Conservation (phyloP, 164 flowering plant genomes). For the Berberis thunbergii region DNA sequence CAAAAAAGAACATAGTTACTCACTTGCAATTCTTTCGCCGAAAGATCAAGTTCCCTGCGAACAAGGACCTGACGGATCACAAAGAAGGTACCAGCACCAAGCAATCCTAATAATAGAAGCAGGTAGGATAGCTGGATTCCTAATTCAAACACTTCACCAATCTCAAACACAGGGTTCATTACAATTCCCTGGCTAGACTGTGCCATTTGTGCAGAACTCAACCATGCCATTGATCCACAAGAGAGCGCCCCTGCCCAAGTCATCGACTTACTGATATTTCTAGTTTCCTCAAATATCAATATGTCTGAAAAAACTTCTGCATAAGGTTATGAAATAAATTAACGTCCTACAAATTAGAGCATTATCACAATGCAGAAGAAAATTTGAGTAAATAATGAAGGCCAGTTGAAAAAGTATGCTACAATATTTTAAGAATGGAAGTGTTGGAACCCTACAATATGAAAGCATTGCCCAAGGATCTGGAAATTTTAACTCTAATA, state of each 20-base stretch:
- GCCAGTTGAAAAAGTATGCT: too few relatives aligned
- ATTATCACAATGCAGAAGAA: too few relatives aligned
- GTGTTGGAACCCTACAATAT: too few relatives aligned
- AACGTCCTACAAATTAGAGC: too few relatives aligned
- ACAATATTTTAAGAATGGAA: too few relatives aligned
- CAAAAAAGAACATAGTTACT: slow-evolving; percentile 1
- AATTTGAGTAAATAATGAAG: too few relatives aligned
- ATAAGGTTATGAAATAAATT: not conserved
- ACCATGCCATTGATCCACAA: slow-evolving; percentile 40
- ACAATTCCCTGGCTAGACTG: slow-evolving; percentile 37
- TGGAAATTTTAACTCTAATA: too few relatives aligned
- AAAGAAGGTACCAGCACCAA: slow-evolving; percentile 77
- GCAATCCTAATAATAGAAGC: slow-evolving; percentile 63
- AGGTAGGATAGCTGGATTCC: slow-evolving; percentile 90
- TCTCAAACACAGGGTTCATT: slow-evolving; percentile 56
- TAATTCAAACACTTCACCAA: slow-evolving; percentile 80
- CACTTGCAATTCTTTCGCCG: slow-evolving; percentile 96
- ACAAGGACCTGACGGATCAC: slow-evolving; percentile 93
- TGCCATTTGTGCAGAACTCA: slow-evolving; percentile 48
- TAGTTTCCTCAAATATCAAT: slow-evolving; percentile 10
- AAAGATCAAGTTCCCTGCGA: slow-evolving; percentile 94
- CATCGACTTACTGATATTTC: slow-evolving; percentile 14
- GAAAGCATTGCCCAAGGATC: too few relatives aligned
- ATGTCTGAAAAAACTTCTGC: slow-evolving; percentile 24
- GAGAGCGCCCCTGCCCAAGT: slow-evolving; percentile 21